phyloP scores from a whole-genome alignment of 2,329 filamentous ascomycete species.

The Diaporthe aspalathi region DNA sequence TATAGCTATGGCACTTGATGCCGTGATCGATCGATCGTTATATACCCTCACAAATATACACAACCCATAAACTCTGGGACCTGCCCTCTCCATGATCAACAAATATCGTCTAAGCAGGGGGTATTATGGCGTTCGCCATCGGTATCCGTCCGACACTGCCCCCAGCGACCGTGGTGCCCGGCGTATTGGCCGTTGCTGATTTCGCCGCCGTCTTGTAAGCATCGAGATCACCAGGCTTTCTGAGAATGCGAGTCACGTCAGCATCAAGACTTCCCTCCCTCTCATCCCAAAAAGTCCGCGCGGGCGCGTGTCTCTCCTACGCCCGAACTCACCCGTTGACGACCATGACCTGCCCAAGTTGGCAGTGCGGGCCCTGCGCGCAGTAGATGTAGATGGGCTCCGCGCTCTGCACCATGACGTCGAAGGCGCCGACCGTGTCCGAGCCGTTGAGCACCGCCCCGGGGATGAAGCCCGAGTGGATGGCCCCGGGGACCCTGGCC shows the following conservation, averaged over 20 bases:
- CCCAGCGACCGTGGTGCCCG: not conserved
- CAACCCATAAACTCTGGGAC: not conserved
- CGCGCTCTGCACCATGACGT: conserved; percentile 21
- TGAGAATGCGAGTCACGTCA: not conserved
- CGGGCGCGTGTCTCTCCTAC: too few species aligned
- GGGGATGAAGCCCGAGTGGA: conserved; percentile 18
- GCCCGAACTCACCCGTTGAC: conserved; percentile 13
- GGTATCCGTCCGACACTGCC: conserved; percentile 13
- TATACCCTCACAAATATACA: not conserved
- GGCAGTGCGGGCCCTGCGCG: conserved; percentile 19
- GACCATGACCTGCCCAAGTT: conserved; percentile 22
- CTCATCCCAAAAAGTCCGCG: not conserved
- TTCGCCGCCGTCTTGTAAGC: conserved; percentile 10
- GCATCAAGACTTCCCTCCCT: not conserved
- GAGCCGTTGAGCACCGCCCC: conserved; percentile 13
- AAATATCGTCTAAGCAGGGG: not conserved
- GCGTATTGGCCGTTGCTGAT: not conserved
- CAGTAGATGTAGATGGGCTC: conserved; percentile 15
- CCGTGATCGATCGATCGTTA: not conserved
- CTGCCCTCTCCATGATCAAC: conserved; percentile 4
- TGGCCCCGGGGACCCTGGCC: not conserved
- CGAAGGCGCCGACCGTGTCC: conserved; percentile 14
- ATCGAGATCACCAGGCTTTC: conserved; percentile 16
- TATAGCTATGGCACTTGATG: too few species aligned
- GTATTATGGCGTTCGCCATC: conserved; percentile 9